Evolutionary conservation across 2,329 filamentous ascomycete species (phyloP).

Genomic region (Trichothecium sympodiale): DNA sequence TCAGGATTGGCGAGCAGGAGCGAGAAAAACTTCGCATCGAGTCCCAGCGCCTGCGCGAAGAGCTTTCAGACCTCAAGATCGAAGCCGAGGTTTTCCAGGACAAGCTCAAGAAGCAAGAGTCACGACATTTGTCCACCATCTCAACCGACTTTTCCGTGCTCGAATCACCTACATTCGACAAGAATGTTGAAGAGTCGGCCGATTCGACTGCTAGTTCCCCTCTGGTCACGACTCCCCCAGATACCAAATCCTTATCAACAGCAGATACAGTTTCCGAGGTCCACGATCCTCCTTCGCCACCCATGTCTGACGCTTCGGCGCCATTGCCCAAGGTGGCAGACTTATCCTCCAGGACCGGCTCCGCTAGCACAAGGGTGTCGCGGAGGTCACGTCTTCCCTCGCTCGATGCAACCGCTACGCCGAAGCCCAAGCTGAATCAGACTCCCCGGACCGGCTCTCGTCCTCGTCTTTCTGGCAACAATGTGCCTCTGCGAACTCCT

Average conservation of each 20-base stretch:
- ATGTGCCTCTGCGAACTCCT: slow-evolving; percentile 37
- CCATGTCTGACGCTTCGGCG: slow-evolving; percentile 75
- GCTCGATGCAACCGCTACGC: slow-evolving; percentile 44
- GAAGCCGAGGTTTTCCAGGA: slow-evolving; percentile 90
- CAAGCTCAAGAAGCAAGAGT: slow-evolving; percentile 69
- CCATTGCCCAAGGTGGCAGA: slow-evolving; percentile 42
- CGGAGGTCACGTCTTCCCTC: slow-evolving; percentile 45
- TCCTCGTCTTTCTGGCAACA: slow-evolving; percentile 24
- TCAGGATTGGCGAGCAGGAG: slow-evolving; percentile 84
- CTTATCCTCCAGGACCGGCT: slow-evolving; percentile 18
- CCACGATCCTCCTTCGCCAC: slow-evolving; percentile 82
- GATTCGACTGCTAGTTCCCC: slow-evolving; percentile 81
- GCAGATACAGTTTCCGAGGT: slow-evolving; percentile 51
- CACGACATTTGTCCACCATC: slow-evolving; percentile 45
- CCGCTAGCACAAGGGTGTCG: slow-evolving; percentile 19
- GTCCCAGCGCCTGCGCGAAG: slow-evolving; percentile 77
- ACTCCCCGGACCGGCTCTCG: slow-evolving; percentile 22
- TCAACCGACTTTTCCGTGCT: slow-evolving; percentile 52
- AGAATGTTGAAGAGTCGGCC: slow-evolving; percentile 61
- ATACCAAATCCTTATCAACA: slow-evolving; percentile 51
- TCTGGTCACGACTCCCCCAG: slow-evolving; percentile 78
- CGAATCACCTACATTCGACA: slow-evolving; percentile 63
- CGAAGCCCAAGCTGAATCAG: slow-evolving; percentile 42
- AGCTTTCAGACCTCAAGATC: slow-evolving; percentile 85
- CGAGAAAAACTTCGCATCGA: slow-evolving; percentile 83